A percentile compares a stretch with the other conserved stretches of the same genome.
phyloP scores from a whole-genome alignment of 768 basidiomycete genomes.

The Melanogaster broomeanus region DNA sequence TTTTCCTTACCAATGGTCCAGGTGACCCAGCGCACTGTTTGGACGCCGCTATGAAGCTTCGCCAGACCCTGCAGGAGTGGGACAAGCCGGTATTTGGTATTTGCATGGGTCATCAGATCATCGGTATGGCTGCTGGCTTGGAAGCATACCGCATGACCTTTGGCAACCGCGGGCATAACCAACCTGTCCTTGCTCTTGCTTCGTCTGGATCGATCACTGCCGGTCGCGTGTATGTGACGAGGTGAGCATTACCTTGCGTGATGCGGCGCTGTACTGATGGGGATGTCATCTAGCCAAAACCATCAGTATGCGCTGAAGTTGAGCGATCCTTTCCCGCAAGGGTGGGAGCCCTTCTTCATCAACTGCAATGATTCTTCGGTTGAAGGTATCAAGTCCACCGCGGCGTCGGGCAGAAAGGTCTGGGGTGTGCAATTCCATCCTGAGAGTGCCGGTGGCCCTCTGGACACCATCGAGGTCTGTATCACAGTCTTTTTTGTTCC shows the following conservation, averaged over 20 bases:
- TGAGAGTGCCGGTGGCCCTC: slow-evolving; percentile 96
- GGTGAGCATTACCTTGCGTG: slow-evolving; percentile 41
- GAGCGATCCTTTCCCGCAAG: slow-evolving; percentile 92
- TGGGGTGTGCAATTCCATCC: slow-evolving; percentile 99
- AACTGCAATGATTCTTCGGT: slow-evolving; percentile 99
- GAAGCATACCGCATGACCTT: slow-evolving; percentile 99
- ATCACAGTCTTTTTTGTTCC: not conserved
- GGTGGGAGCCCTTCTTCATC: slow-evolving; percentile 99
- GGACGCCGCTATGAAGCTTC: slow-evolving; percentile 79
- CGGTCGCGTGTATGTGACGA: slow-evolving; percentile 96
- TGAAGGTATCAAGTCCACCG: slow-evolving; percentile 96
- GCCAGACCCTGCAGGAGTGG: slow-evolving; percentile 87
- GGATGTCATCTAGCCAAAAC: slow-evolving; percentile 66
- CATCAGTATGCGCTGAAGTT: slow-evolving; percentile 97
- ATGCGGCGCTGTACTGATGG: slow-evolving; percentile 1
- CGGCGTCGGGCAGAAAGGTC: slow-evolving; percentile 83
- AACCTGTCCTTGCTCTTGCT: slow-evolving; percentile 96
- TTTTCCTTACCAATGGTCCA: slow-evolving; percentile 96
- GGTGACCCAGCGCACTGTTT: slow-evolving; percentile 91
- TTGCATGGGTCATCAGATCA: slow-evolving; percentile 99
- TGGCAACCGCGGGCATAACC: slow-evolving; percentile 99
- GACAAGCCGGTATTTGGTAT: slow-evolving; percentile 94
- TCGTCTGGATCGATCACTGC: slow-evolving; percentile 91
- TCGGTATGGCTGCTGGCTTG: slow-evolving; percentile 95
- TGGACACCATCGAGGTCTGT: slow-evolving; percentile 94